A percentile compares a stretch with the other conserved stretches of the same genome.
Evolutionary conservation across 352 stramenopile species (phyloP).

Genomic region (Vaucheria bursata): DNA sequence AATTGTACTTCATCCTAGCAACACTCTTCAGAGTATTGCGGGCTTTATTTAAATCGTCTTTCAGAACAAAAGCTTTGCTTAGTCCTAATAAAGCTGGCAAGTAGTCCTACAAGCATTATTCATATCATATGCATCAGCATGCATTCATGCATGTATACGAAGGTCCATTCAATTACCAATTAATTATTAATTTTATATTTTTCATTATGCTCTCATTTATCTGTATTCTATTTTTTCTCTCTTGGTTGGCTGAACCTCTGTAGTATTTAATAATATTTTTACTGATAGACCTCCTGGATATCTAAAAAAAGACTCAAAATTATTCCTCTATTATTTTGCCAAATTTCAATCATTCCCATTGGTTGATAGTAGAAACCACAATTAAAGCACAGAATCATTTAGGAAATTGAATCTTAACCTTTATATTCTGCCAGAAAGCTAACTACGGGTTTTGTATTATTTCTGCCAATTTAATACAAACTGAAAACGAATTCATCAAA

Average conservation of each 20-base stretch:
- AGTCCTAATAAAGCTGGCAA: constrained; percentile 76
- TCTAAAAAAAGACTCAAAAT: no score
- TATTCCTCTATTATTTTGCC: no score
- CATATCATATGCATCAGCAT: neutral
- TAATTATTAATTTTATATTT: neutral
- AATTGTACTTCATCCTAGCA: constrained; percentile 76
- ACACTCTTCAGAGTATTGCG: constrained; percentile 87
- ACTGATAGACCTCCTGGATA: no score
- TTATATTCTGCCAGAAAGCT: neutral
- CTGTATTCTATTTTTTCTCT: neutral
- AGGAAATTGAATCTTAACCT: no score
- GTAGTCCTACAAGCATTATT: constrained; percentile 57
- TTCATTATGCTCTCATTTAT: neutral
- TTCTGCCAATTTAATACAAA: no score
- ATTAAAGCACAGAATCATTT: no score
- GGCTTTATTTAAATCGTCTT: constrained; percentile 69
- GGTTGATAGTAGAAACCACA: no score
- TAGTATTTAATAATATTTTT: no score
- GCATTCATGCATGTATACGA: neutral
- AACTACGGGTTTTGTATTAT: neutral
- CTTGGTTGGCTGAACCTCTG: neutral
- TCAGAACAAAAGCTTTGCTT: constrained; percentile 78
- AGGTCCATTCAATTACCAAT: neutral
- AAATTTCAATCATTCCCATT: no score
- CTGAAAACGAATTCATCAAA: neutral